Conservation (phyloP, 192 early-diverging fungal species). For the Coemansia sp. region DNA sequence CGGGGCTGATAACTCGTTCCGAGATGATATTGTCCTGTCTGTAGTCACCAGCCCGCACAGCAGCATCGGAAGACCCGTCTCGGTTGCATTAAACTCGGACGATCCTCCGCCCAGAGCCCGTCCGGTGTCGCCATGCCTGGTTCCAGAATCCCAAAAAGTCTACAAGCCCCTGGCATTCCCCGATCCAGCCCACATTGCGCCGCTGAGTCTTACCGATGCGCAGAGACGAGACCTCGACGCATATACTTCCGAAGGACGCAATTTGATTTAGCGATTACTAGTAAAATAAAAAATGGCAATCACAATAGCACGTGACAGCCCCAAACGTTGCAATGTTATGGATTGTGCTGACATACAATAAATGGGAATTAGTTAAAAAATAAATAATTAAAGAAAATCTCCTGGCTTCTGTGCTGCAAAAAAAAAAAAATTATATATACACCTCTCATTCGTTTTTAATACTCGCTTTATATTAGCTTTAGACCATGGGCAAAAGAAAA, state of each 20-base stretch:
- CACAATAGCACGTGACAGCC: not conserved
- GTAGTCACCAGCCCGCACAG: no score
- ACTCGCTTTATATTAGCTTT: not conserved
- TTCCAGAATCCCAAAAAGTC: not conserved
- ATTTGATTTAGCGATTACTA: conserved; percentile 26
- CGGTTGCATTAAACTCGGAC: not conserved
- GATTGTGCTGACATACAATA: not conserved
- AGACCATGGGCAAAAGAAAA: conserved; percentile 72
- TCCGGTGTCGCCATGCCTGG: not conserved
- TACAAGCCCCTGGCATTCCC: not conserved
- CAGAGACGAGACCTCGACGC: not conserved
- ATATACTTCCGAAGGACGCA: conserved; percentile 1
- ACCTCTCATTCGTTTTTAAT: not conserved
- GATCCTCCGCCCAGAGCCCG: not conserved
- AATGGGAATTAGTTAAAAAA: not conserved
- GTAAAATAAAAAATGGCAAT: not conserved
- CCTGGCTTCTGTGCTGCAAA: not conserved
- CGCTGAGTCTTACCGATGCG: conserved; percentile 2
- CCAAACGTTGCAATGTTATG: not conserved
- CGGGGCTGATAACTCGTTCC: no score
- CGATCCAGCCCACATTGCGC: conserved; percentile 4
- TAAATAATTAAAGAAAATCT: not conserved
- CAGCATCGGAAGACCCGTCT: not conserved
- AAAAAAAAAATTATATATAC: not conserved
- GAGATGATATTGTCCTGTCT: no score